phyloP scores from a whole-genome alignment of 805 yeast genomes.

The Ogataea corticis region DNA sequence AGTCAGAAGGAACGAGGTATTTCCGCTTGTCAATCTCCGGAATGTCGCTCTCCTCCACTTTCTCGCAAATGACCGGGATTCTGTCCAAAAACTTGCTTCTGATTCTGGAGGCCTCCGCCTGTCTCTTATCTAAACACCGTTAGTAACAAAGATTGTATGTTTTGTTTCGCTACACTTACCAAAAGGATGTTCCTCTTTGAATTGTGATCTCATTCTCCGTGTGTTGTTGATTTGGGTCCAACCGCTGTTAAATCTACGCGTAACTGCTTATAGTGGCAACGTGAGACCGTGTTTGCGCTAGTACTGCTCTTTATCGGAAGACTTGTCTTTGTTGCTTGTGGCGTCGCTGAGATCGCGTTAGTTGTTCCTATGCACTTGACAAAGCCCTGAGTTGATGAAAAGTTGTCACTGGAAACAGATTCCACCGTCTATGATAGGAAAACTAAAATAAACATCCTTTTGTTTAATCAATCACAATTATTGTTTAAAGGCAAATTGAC shows the following conservation, averaged over 20 bases:
- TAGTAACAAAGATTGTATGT: constrained; percentile 4
- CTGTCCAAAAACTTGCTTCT: constrained; percentile 86
- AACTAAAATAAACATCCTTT: background rate
- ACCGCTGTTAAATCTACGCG: background rate
- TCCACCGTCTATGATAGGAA: no score
- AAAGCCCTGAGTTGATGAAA: no score
- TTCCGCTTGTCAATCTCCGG: constrained; percentile 97
- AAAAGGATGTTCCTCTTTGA: constrained; percentile 93
- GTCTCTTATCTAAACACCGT: constrained; percentile 67
- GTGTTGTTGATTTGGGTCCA: background rate
- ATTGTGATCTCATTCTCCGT: constrained; percentile 76
- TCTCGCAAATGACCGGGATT: constrained; percentile 96
- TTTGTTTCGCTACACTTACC: constrained; percentile 49
- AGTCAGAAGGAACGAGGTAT: constrained; percentile 92
- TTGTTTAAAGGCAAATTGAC: constrained; percentile 13
- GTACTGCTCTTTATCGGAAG: background rate
- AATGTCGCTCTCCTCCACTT: constrained; percentile 94
- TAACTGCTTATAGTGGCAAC: no score
- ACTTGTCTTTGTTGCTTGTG: no score
- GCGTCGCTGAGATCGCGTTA: no score
- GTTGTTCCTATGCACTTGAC: no score
- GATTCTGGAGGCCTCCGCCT: constrained; percentile 91
- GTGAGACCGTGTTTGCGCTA: background rate
- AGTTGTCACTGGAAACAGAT: no score
- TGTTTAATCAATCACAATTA: constrained; percentile 2